A percentile compares a stretch with the other conserved stretches of the same genome.
Conservation (phyloP, 2,329 filamentous ascomycete genomes). For the Aspergillus japonicus region DNA sequence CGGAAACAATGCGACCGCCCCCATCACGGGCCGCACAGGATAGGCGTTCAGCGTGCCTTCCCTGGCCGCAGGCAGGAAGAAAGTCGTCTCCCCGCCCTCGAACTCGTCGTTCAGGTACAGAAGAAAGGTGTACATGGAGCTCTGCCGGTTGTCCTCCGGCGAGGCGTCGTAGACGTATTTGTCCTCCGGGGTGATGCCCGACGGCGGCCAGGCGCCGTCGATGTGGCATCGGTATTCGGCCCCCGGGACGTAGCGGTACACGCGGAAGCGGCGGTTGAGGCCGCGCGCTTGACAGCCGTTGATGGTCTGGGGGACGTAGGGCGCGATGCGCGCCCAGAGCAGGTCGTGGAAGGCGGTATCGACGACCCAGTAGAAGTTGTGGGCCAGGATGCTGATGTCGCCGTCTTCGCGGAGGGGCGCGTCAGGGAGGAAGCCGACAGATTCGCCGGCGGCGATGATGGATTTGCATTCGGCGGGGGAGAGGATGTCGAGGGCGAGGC, state of each 20-base stretch:
- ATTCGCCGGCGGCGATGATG: constrained; percentile 66
- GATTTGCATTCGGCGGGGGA: constrained; percentile 61
- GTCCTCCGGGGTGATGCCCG: constrained; percentile 58
- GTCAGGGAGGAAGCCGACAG: constrained; percentile 65
- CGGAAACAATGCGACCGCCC: constrained; percentile 66
- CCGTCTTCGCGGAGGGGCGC: constrained; percentile 65
- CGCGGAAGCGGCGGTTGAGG: constrained; percentile 67
- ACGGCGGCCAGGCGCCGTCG: constrained; percentile 71
- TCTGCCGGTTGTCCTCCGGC: constrained; percentile 59
- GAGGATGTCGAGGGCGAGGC: constrained; percentile 60
- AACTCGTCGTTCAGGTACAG: constrained; percentile 72
- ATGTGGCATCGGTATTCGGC: constrained; percentile 72
- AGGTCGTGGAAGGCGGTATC: constrained; percentile 62
- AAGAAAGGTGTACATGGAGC: constrained; percentile 67
- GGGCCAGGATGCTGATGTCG: constrained; percentile 64
- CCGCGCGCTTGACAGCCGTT: constrained; percentile 60
- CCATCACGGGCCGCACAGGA: constrained; percentile 67
- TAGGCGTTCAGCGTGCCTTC: constrained; percentile 70
- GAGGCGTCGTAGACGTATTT: constrained; percentile 68
- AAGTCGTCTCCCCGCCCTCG: constrained; percentile 68
- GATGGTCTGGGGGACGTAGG: constrained; percentile 57
- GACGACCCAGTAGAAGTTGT: constrained; percentile 73
- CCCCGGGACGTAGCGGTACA: constrained; percentile 70
- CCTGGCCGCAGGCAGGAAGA: constrained; percentile 63
- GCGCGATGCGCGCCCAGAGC: constrained; percentile 61